Evolutionary conservation across 2,329 filamentous ascomycete species (phyloP).

Genomic region (Colletotrichum melonis): DNA sequence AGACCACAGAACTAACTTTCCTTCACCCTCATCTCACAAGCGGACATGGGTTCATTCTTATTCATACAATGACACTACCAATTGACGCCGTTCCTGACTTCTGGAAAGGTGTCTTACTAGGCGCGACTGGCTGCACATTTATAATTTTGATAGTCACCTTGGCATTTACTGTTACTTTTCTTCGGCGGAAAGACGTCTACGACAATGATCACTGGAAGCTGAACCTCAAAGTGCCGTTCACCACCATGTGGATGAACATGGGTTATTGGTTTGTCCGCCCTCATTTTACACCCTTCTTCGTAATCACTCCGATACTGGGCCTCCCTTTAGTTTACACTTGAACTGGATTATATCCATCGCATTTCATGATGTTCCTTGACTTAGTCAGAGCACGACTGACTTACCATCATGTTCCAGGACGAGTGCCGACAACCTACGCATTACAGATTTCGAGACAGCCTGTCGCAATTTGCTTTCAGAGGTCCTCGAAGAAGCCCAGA

Average conservation of each 20-base stretch:
- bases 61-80: not conserved
- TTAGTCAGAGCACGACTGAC: not conserved
- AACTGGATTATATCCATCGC: not conserved
- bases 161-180: constrained; percentile 33
- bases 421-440: constrained; percentile 41
- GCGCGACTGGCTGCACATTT: constrained; percentile 39
- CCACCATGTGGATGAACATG: constrained; percentile 73
- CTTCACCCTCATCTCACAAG: not conserved
- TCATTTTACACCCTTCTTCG: no score
- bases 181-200: constrained; percentile 52
- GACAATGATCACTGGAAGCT: constrained; percentile 67
- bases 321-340: not conserved
- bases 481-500: constrained; percentile 55
- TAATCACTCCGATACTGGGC: no score
- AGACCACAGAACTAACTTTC: no score
- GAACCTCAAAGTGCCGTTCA: constrained; percentile 58
- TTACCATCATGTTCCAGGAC: constrained; percentile 40
- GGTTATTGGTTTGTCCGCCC: constrained; percentile 64
- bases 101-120: not conserved
- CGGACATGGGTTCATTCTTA: not conserved
- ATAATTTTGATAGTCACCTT: constrained; percentile 36
- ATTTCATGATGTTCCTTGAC: not conserved
- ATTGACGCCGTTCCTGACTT: not conserved
- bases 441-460: constrained; percentile 56
- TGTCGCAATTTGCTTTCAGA: constrained; percentile 60